Conservation (phyloP, 306 rosid species). For the Dalbergia oliveri region DNA sequence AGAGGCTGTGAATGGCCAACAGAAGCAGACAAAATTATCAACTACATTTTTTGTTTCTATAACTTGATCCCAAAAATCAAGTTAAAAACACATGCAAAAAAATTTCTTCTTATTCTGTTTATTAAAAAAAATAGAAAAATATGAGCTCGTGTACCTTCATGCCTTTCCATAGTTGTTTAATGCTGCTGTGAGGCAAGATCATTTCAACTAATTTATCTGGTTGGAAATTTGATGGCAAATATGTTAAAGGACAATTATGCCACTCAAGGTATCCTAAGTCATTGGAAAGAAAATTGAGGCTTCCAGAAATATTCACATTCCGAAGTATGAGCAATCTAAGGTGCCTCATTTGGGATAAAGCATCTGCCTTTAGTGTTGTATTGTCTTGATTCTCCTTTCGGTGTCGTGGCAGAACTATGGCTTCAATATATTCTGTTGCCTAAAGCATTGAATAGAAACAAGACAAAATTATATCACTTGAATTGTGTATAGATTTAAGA, state of each 20-base stretch:
- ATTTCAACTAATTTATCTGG: background rate
- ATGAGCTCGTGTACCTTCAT: background rate
- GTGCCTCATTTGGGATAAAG: background rate
- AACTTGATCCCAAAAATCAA: no score
- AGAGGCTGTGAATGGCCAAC: background rate
- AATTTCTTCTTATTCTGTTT: no score
- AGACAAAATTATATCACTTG: no score
- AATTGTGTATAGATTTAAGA: no score
- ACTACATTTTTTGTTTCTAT: no score
- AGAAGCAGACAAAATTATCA: background rate
- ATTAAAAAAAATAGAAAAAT: background rate
- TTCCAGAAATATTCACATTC: background rate
- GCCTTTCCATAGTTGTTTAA: conserved; percentile 28
- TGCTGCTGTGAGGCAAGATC: background rate
- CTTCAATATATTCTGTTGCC: background rate
- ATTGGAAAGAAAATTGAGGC: background rate
- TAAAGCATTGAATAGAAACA: background rate
- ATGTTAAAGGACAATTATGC: background rate
- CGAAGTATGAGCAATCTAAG: background rate
- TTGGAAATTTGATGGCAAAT: conserved; percentile 24
- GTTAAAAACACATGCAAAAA: no score
- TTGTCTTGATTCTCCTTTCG: background rate
- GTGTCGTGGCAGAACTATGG: background rate
- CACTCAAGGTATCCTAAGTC: background rate
- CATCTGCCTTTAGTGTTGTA: background rate